Conservation (phyloP, 164 flowering plant species). For the Aristolochia contorta region DNA sequence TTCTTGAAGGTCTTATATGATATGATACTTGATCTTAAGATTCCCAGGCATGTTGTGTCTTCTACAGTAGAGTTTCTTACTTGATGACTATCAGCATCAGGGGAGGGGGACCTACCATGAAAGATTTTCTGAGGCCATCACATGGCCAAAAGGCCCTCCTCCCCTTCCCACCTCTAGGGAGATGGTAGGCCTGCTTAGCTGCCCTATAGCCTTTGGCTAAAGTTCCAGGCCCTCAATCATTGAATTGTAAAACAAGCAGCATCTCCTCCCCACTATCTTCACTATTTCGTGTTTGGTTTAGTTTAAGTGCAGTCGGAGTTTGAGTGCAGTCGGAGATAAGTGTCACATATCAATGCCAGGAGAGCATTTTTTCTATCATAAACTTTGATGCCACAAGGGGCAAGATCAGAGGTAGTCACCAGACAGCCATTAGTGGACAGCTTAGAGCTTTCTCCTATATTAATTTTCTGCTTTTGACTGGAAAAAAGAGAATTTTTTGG, state of each 20-base stretch:
- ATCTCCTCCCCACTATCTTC: background rate
- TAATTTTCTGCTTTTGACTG: background rate
- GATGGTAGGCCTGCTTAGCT: background rate
- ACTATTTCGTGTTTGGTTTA: background rate
- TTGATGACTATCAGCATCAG: too few relatives aligned
- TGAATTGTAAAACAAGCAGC: background rate
- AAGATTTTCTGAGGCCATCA: too few relatives aligned
- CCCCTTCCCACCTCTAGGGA: slow-evolving; percentile 2
- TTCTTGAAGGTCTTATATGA: too few relatives aligned
- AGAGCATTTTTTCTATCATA: background rate
- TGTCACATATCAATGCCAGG: background rate
- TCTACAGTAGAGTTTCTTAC: too few relatives aligned
- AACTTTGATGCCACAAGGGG: background rate
- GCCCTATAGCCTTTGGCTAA: background rate
- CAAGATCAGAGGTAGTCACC: background rate
- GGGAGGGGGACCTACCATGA: too few relatives aligned
- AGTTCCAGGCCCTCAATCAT: background rate
- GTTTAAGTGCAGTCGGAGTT: background rate
- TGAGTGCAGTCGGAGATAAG: background rate
- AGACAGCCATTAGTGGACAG: slow-evolving; percentile 1
- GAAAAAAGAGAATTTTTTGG: background rate
- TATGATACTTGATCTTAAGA: too few relatives aligned
- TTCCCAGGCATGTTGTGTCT: too few relatives aligned
- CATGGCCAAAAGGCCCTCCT: background rate
- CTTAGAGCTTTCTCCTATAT: background rate